phyloP scores from a whole-genome alignment of 1,139 yeast genomes.

The Yamadazyma triangularis region DNA sequence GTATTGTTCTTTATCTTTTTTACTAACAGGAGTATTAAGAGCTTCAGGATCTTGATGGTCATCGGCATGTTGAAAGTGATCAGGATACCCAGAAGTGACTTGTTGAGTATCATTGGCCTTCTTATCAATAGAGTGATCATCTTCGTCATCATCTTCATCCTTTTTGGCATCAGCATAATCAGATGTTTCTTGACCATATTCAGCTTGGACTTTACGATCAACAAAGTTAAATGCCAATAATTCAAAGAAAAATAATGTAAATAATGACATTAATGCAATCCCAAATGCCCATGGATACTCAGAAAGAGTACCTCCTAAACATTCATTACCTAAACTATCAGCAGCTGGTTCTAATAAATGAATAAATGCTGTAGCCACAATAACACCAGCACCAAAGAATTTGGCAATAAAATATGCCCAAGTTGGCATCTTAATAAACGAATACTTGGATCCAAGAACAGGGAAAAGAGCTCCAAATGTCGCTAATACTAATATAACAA shows the following conservation, averaged over 20 bases:
- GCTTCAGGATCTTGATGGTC: constrained; percentile 54
- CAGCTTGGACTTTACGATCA: constrained; percentile 27
- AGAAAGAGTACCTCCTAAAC: constrained; percentile 31
- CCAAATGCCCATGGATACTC: constrained; percentile 43
- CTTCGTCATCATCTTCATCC: constrained; percentile 17
- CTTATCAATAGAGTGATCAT: constrained; percentile 6
- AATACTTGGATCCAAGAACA: constrained; percentile 49
- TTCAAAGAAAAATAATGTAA: constrained; percentile 49
- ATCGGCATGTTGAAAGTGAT: constrained; percentile 45
- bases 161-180: constrained; percentile 42
- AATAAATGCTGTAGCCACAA: constrained; percentile 82
- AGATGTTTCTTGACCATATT: constrained; percentile 13
- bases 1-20: constrained; percentile 33
- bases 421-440: constrained; percentile 49
- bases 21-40: constrained; percentile 36
- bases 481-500: constrained; percentile 60
- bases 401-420: constrained; percentile 70
- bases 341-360: constrained; percentile 80
- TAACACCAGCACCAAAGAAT: constrained; percentile 90
- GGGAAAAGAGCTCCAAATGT: constrained; percentile 60
- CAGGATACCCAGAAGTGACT: constrained; percentile 22
- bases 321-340: constrained; percentile 34
- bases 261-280: constrained; percentile 34
- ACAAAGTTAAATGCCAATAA: constrained; percentile 50
- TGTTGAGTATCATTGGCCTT: constrained; percentile 15